Percentiles rank a stretch among this genome's conserved stretches.
phyloP scores from a whole-genome alignment of 352 stramenopile genomes.

The Albugo candida region DNA sequence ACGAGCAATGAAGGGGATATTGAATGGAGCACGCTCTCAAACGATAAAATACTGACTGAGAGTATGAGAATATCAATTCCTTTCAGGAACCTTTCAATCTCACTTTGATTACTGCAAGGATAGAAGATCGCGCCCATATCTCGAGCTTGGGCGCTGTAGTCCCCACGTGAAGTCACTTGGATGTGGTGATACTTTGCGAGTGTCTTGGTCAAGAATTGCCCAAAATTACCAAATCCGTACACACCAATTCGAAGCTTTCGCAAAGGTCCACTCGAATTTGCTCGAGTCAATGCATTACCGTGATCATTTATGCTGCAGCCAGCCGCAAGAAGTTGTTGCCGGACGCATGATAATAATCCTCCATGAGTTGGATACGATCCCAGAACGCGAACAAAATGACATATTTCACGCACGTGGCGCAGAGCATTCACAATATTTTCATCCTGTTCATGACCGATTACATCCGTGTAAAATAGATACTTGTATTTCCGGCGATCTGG shows the following conservation, averaged over 20 bases:
- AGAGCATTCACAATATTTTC: slow-evolving; percentile 50
- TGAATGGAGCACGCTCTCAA: slow-evolving; percentile 35
- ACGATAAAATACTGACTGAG: slow-evolving; percentile 64
- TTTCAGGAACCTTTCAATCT: slow-evolving; percentile 81
- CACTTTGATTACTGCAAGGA: slow-evolving; percentile 14
- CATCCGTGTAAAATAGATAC: slow-evolving; percentile 62
- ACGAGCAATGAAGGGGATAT: slow-evolving; percentile 52
- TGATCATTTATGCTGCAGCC: slow-evolving; percentile 8
- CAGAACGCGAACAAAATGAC: slow-evolving; percentile 68
- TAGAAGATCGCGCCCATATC: slow-evolving; percentile 45
- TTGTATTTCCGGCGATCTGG: slow-evolving; percentile 40
- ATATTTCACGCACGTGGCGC: slow-evolving; percentile 58
- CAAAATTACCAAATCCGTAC: slow-evolving; percentile 94
- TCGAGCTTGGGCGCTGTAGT: slow-evolving; percentile 48
- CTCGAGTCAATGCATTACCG: slow-evolving; percentile 1
- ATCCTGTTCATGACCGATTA: slow-evolving; percentile 42
- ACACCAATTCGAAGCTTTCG: slow-evolving; percentile 86
- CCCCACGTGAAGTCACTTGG: slow-evolving; percentile 64
- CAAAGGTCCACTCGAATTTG: background rate
- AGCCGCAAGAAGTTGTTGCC: slow-evolving; percentile 26
- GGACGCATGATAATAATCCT: slow-evolving; percentile 30
- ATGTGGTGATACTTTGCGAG: slow-evolving; percentile 85
- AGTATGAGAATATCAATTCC: slow-evolving; percentile 90
- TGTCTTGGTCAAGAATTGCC: slow-evolving; percentile 93
- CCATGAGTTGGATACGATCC: slow-evolving; percentile 67